phyloP scores from a whole-genome alignment of 495 filamentous ascomycete genomes.

The Lasiosphaeris hirsuta region DNA sequence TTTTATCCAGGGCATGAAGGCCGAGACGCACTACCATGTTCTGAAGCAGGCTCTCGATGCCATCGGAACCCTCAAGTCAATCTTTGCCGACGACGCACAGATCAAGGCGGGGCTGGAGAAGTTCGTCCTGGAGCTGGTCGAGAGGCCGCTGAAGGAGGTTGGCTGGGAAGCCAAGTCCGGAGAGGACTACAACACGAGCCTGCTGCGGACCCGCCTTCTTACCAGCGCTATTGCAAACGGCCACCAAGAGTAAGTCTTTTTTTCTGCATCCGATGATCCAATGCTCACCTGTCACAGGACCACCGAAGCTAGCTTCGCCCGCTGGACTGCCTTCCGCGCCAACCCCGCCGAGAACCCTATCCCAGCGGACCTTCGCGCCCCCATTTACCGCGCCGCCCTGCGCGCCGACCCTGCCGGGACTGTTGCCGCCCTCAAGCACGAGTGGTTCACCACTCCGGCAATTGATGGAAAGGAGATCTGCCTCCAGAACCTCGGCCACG shows the following conservation, averaged over 20 bases:
- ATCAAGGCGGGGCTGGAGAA: constrained; percentile 61
- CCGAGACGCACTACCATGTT: constrained; percentile 83
- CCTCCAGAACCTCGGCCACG: constrained; percentile 71
- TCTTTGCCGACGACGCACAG: constrained; percentile 53
- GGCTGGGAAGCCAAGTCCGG: constrained; percentile 76
- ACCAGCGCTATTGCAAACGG: constrained; percentile 67
- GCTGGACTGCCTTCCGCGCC: constrained; percentile 70
- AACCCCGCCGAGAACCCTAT: constrained; percentile 65
- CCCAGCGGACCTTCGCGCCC: constrained; percentile 72
- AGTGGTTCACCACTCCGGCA: constrained; percentile 75
- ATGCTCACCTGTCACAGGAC: constrained; percentile 42
- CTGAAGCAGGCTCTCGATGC: constrained; percentile 78
- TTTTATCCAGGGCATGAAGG: constrained; percentile 74
- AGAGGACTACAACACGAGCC: constrained; percentile 77
- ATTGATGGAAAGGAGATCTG: constrained; percentile 88
- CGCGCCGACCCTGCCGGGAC: constrained; percentile 64
- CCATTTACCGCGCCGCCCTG: constrained; percentile 77
- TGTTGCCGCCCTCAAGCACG: constrained; percentile 67
- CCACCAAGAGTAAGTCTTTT: constrained; percentile 60
- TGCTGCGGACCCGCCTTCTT: constrained; percentile 79
- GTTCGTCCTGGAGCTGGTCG: constrained; percentile 68
- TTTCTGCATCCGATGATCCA: neutral
- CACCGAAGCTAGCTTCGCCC: constrained; percentile 63
- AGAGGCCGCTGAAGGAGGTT: constrained; percentile 67
- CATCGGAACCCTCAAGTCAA: constrained; percentile 51